These are phyloP conservation scores for Claviceps sp. DNA, from an alignment of 2,329 filamentous ascomycete genomes.

Conservation along the genomic window DNA sequence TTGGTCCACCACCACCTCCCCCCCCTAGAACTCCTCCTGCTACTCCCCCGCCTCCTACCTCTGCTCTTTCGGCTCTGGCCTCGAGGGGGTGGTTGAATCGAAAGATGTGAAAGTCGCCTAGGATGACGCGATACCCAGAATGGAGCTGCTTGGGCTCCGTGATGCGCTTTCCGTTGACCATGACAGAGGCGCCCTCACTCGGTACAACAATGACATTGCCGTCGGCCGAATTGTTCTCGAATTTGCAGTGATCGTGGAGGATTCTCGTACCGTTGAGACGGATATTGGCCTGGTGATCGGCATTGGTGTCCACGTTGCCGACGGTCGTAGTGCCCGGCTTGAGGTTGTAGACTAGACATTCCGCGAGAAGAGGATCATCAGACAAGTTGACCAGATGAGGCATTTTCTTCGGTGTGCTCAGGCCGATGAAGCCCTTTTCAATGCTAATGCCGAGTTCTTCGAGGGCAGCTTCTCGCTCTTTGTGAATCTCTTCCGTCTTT, in stretches of 20 bases:
- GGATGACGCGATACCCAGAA: conserved; percentile 86
- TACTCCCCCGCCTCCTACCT: conserved; percentile 42
- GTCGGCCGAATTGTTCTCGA: conserved; percentile 67
- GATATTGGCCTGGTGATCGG: conserved; percentile 67
- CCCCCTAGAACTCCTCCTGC: too few species aligned
- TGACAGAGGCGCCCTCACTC: conserved; percentile 83
- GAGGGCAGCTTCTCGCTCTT: conserved; percentile 84
- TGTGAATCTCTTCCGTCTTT: conserved; percentile 95
- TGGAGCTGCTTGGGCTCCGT: conserved; percentile 74
- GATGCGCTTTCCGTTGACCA: conserved; percentile 92
- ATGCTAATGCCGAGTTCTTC: conserved; percentile 98
- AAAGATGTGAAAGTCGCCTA: conserved; percentile 98
- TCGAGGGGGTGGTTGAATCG: conserved; percentile 97
- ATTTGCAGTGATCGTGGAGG: conserved; percentile 79
- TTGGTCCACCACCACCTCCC: conserved; percentile 21
- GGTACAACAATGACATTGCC: conserved; percentile 87
- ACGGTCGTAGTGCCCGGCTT: conserved; percentile 92
- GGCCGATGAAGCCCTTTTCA: conserved; percentile 90
- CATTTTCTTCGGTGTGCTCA: conserved; percentile 98
- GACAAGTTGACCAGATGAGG: conserved; percentile 96
- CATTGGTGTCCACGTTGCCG: conserved; percentile 80
- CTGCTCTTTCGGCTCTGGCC: conserved; percentile 79
- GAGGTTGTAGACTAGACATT: conserved; percentile 95
- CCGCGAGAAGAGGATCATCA: conserved; percentile 83
- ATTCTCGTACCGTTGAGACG: conserved; percentile 90